Evolutionary conservation across 2,329 filamentous ascomycete species (phyloP).

Genomic region (Cadophora sp.): DNA sequence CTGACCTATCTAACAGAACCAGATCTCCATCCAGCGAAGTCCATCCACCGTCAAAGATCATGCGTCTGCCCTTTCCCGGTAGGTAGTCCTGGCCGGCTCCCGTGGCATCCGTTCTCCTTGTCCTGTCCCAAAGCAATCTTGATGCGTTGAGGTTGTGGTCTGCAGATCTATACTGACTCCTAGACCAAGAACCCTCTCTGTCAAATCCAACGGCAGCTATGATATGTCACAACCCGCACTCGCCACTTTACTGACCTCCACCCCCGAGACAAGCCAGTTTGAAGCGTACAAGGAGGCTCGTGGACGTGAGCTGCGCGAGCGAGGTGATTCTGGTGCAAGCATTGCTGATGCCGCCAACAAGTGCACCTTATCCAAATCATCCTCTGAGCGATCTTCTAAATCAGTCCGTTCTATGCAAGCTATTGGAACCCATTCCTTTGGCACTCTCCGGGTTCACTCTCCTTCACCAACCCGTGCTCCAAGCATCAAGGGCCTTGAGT

Average conservation of each 20-base stretch:
- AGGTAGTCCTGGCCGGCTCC: neutral
- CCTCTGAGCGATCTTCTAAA: constrained; percentile 41
- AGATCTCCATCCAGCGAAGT: constrained; percentile 39
- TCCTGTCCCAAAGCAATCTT: neutral
- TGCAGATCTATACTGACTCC: neutral
- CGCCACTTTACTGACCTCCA: constrained; percentile 20
- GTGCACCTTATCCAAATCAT: constrained; percentile 37
- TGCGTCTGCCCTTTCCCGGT: constrained; percentile 32
- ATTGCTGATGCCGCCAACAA: constrained; percentile 27
- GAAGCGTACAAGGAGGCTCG: constrained; percentile 13
- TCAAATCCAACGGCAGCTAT: constrained; percentile 35
- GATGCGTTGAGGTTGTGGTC: neutral
- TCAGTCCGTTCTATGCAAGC: constrained; percentile 46
- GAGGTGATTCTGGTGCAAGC: constrained; percentile 28
- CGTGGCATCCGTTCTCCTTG: neutral
- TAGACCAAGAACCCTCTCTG: constrained; percentile 29
- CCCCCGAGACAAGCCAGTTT: constrained; percentile 12
- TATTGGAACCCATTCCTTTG: constrained; percentile 49
- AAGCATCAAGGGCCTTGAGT: constrained; percentile 31
- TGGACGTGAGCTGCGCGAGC: constrained; percentile 18
- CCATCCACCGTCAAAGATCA: constrained; percentile 36
- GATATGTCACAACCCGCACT: constrained; percentile 23
- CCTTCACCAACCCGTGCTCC: constrained; percentile 35
- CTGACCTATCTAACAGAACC: constrained; percentile 27
- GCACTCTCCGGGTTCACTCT: constrained; percentile 51